These are phyloP conservation scores for Lantana camara DNA, from an alignment of 257 asterid genomes.

Conservation along the genomic window DNA sequence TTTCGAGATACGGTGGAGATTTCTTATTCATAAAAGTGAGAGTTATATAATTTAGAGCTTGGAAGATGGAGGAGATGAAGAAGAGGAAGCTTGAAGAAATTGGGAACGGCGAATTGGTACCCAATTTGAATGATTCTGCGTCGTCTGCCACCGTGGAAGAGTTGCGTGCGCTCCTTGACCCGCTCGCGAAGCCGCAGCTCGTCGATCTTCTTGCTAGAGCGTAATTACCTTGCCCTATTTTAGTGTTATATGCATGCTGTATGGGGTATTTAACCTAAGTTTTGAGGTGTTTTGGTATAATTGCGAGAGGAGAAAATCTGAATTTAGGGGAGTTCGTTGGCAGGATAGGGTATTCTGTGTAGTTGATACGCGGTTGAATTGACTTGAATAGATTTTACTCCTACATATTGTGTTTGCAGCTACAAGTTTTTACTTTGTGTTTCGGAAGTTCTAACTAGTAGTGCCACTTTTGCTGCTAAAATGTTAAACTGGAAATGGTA, in stretches of 20 bases:
- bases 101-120: slow-evolving; percentile 41
- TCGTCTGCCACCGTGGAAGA: slow-evolving; percentile 46
- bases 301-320: background rate
- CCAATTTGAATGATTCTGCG: slow-evolving; percentile 37
- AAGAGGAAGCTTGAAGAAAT: slow-evolving; percentile 72
- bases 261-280: background rate
- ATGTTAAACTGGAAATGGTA: background rate
- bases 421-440: background rate
- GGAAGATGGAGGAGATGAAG: slow-evolving; percentile 69
- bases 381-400: background rate
- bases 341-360: slow-evolving; percentile 15
- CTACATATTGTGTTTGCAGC: background rate
- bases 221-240: slow-evolving; percentile 39
- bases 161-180: slow-evolving; percentile 74
- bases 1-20: background rate
- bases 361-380: slow-evolving; percentile 22
- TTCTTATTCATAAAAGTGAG: background rate
- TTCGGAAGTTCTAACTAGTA: background rate
- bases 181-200: slow-evolving; percentile 75
- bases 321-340: background rate
- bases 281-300: background rate
- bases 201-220: slow-evolving; percentile 75
- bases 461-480: slow-evolving; percentile 8
- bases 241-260: background rate
- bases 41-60: background rate